These are phyloP conservation scores for Ascochyta pisi DNA, from an alignment of 2,329 filamentous ascomycete genomes.

Conservation along the genomic window DNA sequence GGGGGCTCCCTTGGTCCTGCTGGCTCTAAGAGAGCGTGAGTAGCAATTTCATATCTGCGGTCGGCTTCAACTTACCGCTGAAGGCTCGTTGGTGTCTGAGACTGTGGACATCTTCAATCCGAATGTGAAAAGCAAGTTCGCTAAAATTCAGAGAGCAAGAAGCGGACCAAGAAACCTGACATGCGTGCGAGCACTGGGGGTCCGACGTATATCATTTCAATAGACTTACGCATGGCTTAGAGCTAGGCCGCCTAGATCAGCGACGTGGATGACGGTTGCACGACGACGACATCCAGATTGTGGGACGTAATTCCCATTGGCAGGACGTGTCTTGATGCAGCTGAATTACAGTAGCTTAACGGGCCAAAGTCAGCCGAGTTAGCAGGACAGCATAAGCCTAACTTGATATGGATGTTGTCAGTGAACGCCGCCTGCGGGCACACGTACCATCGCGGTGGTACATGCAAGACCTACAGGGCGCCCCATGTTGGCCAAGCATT, in stretches of 20 bases:
- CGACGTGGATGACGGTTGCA: slow-evolving; percentile 14
- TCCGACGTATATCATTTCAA: slow-evolving; percentile 9
- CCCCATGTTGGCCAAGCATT: background rate
- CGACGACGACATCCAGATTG: slow-evolving; percentile 5
- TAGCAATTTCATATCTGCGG: background rate
- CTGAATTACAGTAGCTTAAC: slow-evolving; percentile 9
- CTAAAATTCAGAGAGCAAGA: background rate
- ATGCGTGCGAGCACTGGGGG: slow-evolving; percentile 13
- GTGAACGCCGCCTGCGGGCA: slow-evolving; percentile 9
- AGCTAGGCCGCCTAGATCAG: slow-evolving; percentile 12
- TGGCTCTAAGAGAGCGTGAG: slow-evolving; percentile 21
- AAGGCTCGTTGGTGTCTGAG: slow-evolving; percentile 10
- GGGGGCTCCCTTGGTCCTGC: slow-evolving; percentile 26
- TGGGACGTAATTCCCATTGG: slow-evolving; percentile 8
- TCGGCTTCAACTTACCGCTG: slow-evolving; percentile 15
- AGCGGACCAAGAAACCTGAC: background rate
- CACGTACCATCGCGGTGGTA: slow-evolving; percentile 7
- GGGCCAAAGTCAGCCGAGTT: slow-evolving; percentile 10
- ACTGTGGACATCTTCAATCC: slow-evolving; percentile 23
- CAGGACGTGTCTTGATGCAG: slow-evolving; percentile 8
- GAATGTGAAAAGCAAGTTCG: background rate
- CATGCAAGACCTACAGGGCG: slow-evolving; percentile 7
- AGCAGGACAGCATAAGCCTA: slow-evolving; percentile 7
- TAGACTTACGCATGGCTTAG: slow-evolving; percentile 15
- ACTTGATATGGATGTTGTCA: slow-evolving; percentile 1